Percentiles rank a stretch among this genome's conserved stretches.
Conservation (phyloP, 352 stramenopile genomes). For the Hyaloperonospora brassicae region DNA sequence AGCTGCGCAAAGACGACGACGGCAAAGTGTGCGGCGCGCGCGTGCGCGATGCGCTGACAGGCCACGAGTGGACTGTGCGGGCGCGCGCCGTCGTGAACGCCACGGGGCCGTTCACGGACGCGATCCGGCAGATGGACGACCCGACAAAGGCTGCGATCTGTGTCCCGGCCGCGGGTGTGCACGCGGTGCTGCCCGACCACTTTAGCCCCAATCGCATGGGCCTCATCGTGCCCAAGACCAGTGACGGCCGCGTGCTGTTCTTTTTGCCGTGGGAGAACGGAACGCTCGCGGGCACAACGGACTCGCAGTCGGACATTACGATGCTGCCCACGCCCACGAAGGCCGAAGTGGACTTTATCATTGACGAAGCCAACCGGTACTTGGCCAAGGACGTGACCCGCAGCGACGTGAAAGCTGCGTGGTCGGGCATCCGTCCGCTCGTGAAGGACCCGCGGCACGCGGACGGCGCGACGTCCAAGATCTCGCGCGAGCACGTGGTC, state of each 20-base stretch:
- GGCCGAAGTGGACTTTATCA: slow-evolving; percentile 92
- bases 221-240: slow-evolving; percentile 94
- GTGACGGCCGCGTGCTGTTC: slow-evolving; percentile 90
- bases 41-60: slow-evolving; percentile 85
- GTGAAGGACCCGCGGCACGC: slow-evolving; percentile 85
- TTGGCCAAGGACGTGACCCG: slow-evolving; percentile 83
- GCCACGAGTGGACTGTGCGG: slow-evolving; percentile 85
- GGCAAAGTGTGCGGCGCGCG: slow-evolving; percentile 81
- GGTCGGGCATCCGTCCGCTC: slow-evolving; percentile 92
- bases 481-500: slow-evolving; percentile 92
- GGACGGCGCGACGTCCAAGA: slow-evolving; percentile 78
- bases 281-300: slow-evolving; percentile 90
- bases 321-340: slow-evolving; percentile 91
- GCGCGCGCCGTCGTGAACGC: slow-evolving; percentile 91
- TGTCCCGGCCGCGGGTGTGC: slow-evolving; percentile 89
- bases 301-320: slow-evolving; percentile 90
- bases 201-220: slow-evolving; percentile 93
- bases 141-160: slow-evolving; percentile 85
- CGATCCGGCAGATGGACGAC: slow-evolving; percentile 89
- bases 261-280: slow-evolving; percentile 94
- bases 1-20: slow-evolving; percentile 80
- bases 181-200: slow-evolving; percentile 93
- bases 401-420: slow-evolving; percentile 91
- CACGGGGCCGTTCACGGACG: slow-evolving; percentile 90
- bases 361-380: slow-evolving; percentile 89